A percentile compares a stretch with the other conserved stretches of the same genome.
Conservation (phyloP, 2,329 filamentous ascomycete species). For the Penicillium sp. region DNA sequence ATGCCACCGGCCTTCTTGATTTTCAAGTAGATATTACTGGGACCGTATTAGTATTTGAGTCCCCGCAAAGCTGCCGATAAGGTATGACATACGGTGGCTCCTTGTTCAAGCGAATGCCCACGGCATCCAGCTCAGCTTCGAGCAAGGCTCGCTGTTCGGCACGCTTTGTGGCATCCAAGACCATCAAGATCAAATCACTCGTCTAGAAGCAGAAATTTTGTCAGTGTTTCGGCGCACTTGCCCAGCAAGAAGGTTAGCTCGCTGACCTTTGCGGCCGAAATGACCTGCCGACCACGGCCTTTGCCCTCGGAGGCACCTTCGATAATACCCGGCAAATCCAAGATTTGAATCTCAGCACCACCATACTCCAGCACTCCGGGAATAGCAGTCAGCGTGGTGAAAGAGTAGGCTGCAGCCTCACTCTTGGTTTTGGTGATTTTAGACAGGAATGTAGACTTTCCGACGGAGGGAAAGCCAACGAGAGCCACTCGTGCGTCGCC, state of each 20-base stretch:
- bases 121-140: conserved; percentile 89
- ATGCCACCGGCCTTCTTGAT: conserved; percentile 93
- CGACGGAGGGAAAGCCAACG: conserved; percentile 97
- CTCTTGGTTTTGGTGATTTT: conserved; percentile 98
- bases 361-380: conserved; percentile 97
- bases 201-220: conserved; percentile 50
- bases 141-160: conserved; percentile 87
- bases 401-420: conserved; percentile 92
- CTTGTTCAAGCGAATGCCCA: conserved; percentile 89
- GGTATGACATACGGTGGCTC: conserved; percentile 70
- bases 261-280: conserved; percentile 80
- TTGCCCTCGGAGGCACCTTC: conserved; percentile 96
- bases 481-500: conserved; percentile 95
- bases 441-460: conserved; percentile 97
- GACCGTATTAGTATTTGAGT: neutral
- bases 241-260: neutral
- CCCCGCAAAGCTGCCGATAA: neutral
- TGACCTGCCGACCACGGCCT: conserved; percentile 91
- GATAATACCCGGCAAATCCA: conserved; percentile 97
- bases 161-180: conserved; percentile 93
- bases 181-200: conserved; percentile 94
- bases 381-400: conserved; percentile 96
- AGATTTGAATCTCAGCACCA: conserved; percentile 94
- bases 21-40: conserved; percentile 94
- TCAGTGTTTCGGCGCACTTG: neutral